Base-by-base conservation (phyloP, 163 green algal genomes). In the Scenedesmus sp. region DNA sequence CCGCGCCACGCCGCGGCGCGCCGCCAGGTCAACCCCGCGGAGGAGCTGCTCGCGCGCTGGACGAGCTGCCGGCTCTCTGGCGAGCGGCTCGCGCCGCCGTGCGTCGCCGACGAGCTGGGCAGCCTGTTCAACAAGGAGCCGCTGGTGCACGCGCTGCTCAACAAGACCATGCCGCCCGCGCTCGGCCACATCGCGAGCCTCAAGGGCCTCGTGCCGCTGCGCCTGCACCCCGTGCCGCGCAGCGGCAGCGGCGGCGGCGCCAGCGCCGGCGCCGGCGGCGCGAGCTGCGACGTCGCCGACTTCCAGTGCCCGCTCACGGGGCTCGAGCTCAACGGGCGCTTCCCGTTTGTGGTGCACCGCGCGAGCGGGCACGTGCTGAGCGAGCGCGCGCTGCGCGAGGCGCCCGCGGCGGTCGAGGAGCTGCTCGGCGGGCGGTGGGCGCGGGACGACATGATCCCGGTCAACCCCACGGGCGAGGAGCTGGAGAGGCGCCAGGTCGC, bases 51-150 rank as follows among this genome's bases (percentile, higher is more conserved):
- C n/a, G 89, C 91, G 0, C 76, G 83, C 67, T 96, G 88, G 87
- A 97, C 90, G 6, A 87, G 77, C 2, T 98, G 94, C 84, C 83
- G 89, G 14, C 83, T 98, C 20, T 94, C 89, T 28, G 89, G 91
- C 18, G 90, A 95, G 77, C 77, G 51, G 7, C 88, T 98, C 39
- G 24, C 70, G 2, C 86, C 86, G 13, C 92, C 92, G 10, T 91
- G 89, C 67, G 90, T 96, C 0, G 84, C 88, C 15, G 96, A 99
- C 64, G 87, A 94, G 77, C 80, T 98, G 15, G 96, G 96, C 28
- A 91, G 76, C 33, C 70, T 99, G n/a, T 98, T 92, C 87, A 99
- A 99, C 89, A 99, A 99, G 85, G 94, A 97, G 39, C 89, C 91
- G 0, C 67, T 98, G 0, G 53, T 98, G 24, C 75, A 90, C 39